These are phyloP conservation scores for Pichia deserticola DNA, from an alignment of 805 yeast genomes.

Conservation along the genomic window DNA sequence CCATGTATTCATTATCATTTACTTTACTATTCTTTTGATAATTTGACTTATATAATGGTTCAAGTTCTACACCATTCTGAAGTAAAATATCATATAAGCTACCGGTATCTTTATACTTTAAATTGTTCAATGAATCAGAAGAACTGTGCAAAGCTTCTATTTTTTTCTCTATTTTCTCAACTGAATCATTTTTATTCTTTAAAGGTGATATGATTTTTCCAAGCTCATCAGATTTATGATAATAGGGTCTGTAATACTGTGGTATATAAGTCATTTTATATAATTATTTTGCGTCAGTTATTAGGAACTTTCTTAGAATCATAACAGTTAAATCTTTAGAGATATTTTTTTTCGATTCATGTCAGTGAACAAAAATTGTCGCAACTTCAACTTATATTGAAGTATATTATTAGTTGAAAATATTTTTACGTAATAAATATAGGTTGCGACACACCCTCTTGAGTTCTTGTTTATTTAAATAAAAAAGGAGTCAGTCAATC, in stretches of 20 bases:
- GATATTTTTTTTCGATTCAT: too few relatives aligned
- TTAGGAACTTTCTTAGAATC: too few relatives aligned
- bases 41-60: not conserved
- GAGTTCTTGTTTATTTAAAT: too few relatives aligned
- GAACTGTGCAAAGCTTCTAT: not conserved
- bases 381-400: too few relatives aligned
- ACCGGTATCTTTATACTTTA: not conserved
- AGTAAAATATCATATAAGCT: not conserved
- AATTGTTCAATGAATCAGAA: not conserved
- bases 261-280: not conserved
- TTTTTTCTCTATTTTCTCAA: not conserved
- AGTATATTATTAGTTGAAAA: too few relatives aligned
- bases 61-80: not conserved
- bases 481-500: too few relatives aligned
- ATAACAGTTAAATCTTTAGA: too few relatives aligned
- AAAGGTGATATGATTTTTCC: not conserved
- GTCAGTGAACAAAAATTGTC: too few relatives aligned
- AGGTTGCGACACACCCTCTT: too few relatives aligned
- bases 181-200: not conserved
- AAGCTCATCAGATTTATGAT: not conserved
- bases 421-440: too few relatives aligned
- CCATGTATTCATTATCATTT: not conserved
- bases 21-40: not conserved
- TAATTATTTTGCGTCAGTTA: too few relatives aligned
- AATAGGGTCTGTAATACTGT: not conserved